These are phyloP conservation scores for Isabelozyma heimii DNA, from an alignment of 805 yeast species.

Conservation along the genomic window DNA sequence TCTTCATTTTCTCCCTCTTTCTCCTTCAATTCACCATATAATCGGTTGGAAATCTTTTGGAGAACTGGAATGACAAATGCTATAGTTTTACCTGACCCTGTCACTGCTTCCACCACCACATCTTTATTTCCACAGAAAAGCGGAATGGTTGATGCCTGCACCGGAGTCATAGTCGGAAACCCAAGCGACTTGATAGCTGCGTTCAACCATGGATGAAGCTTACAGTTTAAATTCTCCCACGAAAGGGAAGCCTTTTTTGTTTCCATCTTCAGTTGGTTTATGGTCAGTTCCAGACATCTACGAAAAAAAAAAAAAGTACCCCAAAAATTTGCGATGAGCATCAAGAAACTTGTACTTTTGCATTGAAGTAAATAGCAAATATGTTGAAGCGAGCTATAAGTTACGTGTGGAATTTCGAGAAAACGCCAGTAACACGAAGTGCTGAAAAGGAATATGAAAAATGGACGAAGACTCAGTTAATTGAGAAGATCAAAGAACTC, in stretches of 20 bases:
- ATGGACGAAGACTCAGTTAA: slow-evolving; percentile 68
- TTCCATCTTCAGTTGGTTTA: slow-evolving; percentile 11
- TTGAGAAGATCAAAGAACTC: slow-evolving; percentile 53
- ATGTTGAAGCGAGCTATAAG: slow-evolving; percentile 27
- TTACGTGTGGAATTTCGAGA: slow-evolving; percentile 15
- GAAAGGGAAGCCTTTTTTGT: slow-evolving; percentile 42
- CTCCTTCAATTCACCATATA: slow-evolving; percentile 10
- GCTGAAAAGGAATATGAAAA: slow-evolving; percentile 40
- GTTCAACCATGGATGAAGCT: slow-evolving; percentile 65
- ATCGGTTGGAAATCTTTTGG: slow-evolving; percentile 52
- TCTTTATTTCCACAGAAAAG: slow-evolving; percentile 80
- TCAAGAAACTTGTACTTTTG: not conserved
- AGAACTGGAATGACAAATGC: slow-evolving; percentile 82
- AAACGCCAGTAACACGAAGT: slow-evolving; percentile 3
- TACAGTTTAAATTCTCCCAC: slow-evolving; percentile 58
- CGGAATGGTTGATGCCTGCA: slow-evolving; percentile 93
- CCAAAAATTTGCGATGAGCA: not conserved
- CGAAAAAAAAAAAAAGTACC: not conserved
- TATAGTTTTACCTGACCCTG: slow-evolving; percentile 98
- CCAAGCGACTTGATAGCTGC: slow-evolving; percentile 77
- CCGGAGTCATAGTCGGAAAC: slow-evolving; percentile 86
- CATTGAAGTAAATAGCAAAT: not conserved
- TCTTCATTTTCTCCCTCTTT: slow-evolving; percentile 4
- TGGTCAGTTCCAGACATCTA: not conserved
- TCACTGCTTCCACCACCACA: slow-evolving; percentile 94